These are phyloP conservation scores for Tubosaeta sp. DNA, from an alignment of 768 basidiomycete species.

Conservation along the genomic window DNA sequence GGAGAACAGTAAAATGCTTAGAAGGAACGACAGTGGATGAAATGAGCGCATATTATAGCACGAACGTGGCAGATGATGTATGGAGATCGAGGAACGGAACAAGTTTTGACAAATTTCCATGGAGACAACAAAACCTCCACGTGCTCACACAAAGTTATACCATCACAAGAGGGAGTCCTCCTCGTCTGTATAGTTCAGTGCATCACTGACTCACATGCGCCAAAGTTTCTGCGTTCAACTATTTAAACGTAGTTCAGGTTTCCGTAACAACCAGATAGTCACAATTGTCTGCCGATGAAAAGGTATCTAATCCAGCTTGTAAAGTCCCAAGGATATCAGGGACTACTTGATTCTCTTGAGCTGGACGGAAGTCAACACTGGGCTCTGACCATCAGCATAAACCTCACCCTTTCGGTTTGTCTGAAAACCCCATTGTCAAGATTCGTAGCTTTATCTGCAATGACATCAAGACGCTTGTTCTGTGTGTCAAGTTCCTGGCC, in stretches of 20 bases:
- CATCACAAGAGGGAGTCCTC: too few relatives aligned
- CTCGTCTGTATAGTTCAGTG: not conserved
- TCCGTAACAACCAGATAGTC: not conserved
- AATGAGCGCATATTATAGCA: conserved; percentile 28
- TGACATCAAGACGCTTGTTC: conserved; percentile 71
- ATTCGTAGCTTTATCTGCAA: conserved; percentile 72
- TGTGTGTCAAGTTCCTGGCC: conserved; percentile 86
- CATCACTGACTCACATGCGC: not conserved
- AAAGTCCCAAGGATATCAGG: not conserved
- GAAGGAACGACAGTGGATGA: conserved; percentile 21
- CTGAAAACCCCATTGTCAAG: conserved; percentile 73
- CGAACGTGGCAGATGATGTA: conserved; percentile 2
- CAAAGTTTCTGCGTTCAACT: not conserved
- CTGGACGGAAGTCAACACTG: conserved; percentile 29
- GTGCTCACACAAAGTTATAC: not conserved
- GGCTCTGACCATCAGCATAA: conserved; percentile 21
- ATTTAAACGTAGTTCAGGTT: not conserved
- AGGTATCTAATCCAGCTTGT: conserved; percentile 17
- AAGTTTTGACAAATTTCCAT: not conserved
- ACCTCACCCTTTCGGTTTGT: conserved; percentile 76
- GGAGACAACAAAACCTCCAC: not conserved
- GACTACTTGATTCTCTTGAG: conserved; percentile 57
- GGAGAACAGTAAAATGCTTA: conserved; percentile 12
- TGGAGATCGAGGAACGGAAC: not conserved
- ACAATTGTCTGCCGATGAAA: not conserved